Percentiles rank a stretch among this genome's conserved stretches.
Evolutionary conservation across 352 stramenopile species (phyloP).

Genomic region (Phytophthora sojae): DNA sequence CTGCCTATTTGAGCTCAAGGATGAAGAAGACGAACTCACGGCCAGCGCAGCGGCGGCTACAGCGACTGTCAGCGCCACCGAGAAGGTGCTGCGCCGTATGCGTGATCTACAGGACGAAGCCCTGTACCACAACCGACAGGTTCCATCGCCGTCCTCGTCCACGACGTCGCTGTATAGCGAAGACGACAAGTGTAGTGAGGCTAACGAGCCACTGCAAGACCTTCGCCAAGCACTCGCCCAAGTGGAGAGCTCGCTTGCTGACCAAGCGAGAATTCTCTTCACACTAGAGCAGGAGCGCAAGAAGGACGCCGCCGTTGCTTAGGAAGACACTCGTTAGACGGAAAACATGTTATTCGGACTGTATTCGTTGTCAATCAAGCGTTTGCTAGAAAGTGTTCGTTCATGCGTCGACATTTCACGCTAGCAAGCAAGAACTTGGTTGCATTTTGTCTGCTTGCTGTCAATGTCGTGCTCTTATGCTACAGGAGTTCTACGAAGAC

Average conservation of each 20-base stretch:
- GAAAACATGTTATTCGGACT: slow-evolving; percentile 27
- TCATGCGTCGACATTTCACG: neutral
- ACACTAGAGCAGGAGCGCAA: slow-evolving; percentile 53
- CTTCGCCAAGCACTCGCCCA: slow-evolving; percentile 44
- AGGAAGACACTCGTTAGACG: slow-evolving; percentile 15
- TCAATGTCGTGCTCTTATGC: slow-evolving; percentile 38
- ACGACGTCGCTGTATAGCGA: slow-evolving; percentile 34
- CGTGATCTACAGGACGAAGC: slow-evolving; percentile 40
- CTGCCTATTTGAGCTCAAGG: slow-evolving; percentile 48
- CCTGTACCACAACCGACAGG: slow-evolving; percentile 35
- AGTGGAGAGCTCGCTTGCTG: slow-evolving; percentile 62
- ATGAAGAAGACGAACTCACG: slow-evolving; percentile 32
- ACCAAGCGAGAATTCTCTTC: slow-evolving; percentile 61
- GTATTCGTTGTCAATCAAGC: slow-evolving; percentile 34
- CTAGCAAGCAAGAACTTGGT: slow-evolving; percentile 20
- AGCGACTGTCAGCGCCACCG: slow-evolving; percentile 24
- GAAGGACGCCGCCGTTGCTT: slow-evolving; percentile 18
- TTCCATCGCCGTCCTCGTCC: slow-evolving; percentile 30
- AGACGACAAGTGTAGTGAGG: slow-evolving; percentile 22
- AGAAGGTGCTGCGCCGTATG: slow-evolving; percentile 35
- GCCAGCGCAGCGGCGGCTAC: slow-evolving; percentile 19
- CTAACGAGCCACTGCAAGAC: slow-evolving; percentile 37
- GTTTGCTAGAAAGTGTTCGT: slow-evolving; percentile 16
- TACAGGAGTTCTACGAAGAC: slow-evolving; percentile 44
- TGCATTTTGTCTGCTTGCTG: slow-evolving; percentile 24